Evolutionary conservation across 208 protist genomes (phyloP), one percentile per base, ranked within the genome.

Genomic region (Acanthamoeba sp.): DNA sequence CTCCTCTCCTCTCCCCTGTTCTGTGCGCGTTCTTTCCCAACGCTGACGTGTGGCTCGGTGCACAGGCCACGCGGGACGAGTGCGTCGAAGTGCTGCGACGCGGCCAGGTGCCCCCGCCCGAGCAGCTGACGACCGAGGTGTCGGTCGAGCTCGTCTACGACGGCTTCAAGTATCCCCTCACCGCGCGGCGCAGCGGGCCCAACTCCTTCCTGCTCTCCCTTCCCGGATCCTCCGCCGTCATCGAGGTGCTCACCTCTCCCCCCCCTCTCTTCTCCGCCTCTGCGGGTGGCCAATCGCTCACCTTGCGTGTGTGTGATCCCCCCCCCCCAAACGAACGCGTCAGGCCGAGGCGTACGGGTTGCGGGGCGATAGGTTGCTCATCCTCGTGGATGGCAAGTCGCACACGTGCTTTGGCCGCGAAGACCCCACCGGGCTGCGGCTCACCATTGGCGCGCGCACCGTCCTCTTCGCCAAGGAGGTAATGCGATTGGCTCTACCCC

Each of bases 331-430:
- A 10, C 32, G 52, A 42, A 0, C 45, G 38, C 32, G 95, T 10
- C 57, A 97, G 42, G 76, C 93, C 69, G 95, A 95, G 40, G 78
- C 95, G 9, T 92, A 95, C 27, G 14, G 42, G 12, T 90, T 97
- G 48, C 52, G 91, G 7, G 97, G 98, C 69, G 96, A 97, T 91
- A 93, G 95, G 27, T 57, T 97, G 7, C 94, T 98, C 3, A 71
- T 97, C 38, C 36, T 90, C 20, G 94, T 98, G 38, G 94, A 96
- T 78, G 96, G 95, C 42, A 73, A 84, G 95, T 98, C 96, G 3
- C 93, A 99, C 52, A 97, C 99, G 64, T 97, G 98, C 48, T 99
- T 99, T 96, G 94, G 94, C 18, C 18, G 32, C 22, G 69, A 94
- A 16, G 90, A 78, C 24, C 34, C 66, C 69, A 94, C 89, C 12